Evolutionary conservation across 768 basidiomycete species (phyloP).

Genomic region (Suillus subalutaceus): DNA sequence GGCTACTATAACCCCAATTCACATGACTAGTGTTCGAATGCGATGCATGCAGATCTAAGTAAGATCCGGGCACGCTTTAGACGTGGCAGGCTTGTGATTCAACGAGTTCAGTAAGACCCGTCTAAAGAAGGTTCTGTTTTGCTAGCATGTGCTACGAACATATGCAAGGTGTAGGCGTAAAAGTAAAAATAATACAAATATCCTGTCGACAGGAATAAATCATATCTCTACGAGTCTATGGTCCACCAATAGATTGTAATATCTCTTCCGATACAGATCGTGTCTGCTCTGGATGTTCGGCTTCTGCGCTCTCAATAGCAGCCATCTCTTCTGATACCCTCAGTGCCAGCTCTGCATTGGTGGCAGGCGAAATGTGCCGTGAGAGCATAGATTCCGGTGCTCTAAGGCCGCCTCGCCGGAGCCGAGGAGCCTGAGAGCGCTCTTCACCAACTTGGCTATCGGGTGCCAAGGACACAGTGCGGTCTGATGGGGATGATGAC

Average conservation of each 20-base stretch:
- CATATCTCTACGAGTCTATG: constrained; percentile 14
- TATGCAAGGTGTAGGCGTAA: constrained; percentile 1
- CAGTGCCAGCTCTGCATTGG: constrained; percentile 13
- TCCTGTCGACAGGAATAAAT: constrained; percentile 14
- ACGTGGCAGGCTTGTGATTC: neutral
- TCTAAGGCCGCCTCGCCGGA: constrained; percentile 69
- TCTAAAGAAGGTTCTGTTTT: neutral
- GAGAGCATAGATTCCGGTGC: constrained; percentile 64
- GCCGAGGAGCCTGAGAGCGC: constrained; percentile 47
- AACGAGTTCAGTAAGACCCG: constrained; percentile 13
- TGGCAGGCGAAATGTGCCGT: constrained; percentile 44
- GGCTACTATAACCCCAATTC: neutral
- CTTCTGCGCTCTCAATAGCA: constrained; percentile 14
- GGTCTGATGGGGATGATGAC: constrained; percentile 23
- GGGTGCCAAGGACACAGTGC: constrained; percentile 17
- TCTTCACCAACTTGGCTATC: constrained; percentile 39
- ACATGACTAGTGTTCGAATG: constrained; percentile 1
- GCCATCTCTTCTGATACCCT: constrained; percentile 9
- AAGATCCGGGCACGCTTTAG: neutral
- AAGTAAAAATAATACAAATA: constrained; percentile 12
- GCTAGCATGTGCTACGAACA: constrained; percentile 7
- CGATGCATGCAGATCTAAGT: constrained; percentile 4
- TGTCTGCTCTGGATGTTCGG: constrained; percentile 9
- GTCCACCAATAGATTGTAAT: constrained; percentile 16
- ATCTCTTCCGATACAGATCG: constrained; percentile 21